phyloP scores from a whole-genome alignment of 306 rosid genomes.

The Prinsepia uniflora region DNA sequence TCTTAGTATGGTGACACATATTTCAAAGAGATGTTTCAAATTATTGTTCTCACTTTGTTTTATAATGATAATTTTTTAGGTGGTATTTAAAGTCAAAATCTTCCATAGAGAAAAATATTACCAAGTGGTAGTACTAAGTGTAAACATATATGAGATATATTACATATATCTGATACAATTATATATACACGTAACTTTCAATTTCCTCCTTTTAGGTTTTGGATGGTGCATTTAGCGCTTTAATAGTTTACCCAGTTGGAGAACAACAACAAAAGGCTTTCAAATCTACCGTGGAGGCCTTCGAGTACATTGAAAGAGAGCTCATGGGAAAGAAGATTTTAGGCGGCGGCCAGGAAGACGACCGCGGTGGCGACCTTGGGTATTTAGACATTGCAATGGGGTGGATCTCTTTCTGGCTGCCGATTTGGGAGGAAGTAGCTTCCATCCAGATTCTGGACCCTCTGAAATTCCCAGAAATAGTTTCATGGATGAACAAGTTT shows the following conservation, averaged over 20 bases:
- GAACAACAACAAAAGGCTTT: conserved; percentile 32
- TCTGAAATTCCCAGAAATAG: conserved; percentile 25
- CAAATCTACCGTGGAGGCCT: conserved; percentile 31
- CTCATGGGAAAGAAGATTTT: conserved; percentile 40
- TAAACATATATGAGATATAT: too few relatives aligned
- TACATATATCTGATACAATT: too few relatives aligned
- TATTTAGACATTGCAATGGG: conserved; percentile 53
- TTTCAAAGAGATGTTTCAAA: too few relatives aligned
- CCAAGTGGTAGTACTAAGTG: too few relatives aligned
- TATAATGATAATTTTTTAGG: too few relatives aligned
- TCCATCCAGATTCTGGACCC: conserved; percentile 36
- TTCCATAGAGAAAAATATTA: too few relatives aligned
- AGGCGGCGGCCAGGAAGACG: conserved; percentile 33
- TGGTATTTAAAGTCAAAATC: too few relatives aligned
- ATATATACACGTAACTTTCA: too few relatives aligned
- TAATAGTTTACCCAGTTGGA: conserved; percentile 19
- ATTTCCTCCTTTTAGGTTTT: conserved; percentile 17
- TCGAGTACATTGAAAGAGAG: conserved; percentile 42
- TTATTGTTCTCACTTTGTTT: too few relatives aligned
- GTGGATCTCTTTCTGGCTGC: conserved; percentile 51
- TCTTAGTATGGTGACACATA: too few relatives aligned
- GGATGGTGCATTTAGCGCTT: conserved; percentile 12
- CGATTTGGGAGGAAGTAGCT: conserved; percentile 47
- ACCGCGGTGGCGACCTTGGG: conserved; percentile 23
- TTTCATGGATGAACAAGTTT: conserved; percentile 35